Evolutionary conservation across 2,329 filamentous ascomycete genomes (phyloP).

Genomic region (Lasiodiplodia citricola): DNA sequence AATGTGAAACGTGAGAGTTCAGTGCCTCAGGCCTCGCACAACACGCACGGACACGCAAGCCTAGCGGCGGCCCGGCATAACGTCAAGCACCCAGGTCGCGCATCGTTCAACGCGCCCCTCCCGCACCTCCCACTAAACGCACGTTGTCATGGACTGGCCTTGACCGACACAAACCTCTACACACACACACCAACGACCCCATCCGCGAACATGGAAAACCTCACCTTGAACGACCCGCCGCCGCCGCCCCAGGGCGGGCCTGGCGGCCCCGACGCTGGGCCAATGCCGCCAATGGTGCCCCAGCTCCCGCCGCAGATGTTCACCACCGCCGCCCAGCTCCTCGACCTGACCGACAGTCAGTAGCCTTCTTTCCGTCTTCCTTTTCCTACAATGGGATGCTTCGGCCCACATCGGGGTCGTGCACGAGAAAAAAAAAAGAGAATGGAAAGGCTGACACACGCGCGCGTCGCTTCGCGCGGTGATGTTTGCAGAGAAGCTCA

Average conservation of each 20-base stretch:
- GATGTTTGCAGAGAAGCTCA: constrained; percentile 79
- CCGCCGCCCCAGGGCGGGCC: constrained; percentile 10
- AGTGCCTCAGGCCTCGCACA: constrained; percentile 11
- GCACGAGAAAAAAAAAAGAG: not conserved
- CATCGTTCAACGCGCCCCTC: constrained; percentile 19
- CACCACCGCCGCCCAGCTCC: constrained; percentile 91
- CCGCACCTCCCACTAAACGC: not conserved
- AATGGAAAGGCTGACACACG: not conserved
- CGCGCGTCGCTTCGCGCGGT: constrained; percentile 21
- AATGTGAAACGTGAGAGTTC: not conserved
- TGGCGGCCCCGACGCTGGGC: constrained; percentile 15
- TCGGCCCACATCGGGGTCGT: not conserved
- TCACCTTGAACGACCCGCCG: constrained; percentile 27
- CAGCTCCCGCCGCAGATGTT: constrained; percentile 96
- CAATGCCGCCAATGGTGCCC: constrained; percentile 51
- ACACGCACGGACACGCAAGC: constrained; percentile 1
- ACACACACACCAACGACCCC: not conserved
- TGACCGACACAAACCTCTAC: constrained; percentile 1
- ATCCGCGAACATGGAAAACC: constrained; percentile 28
- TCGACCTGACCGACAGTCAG: constrained; percentile 97
- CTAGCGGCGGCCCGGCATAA: constrained; percentile 14
- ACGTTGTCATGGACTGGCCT: constrained; percentile 27
- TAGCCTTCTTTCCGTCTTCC: constrained; percentile 28
- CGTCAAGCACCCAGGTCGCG: constrained; percentile 23
- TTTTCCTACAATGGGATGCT: not conserved